phyloP scores from a whole-genome alignment of 495 filamentous ascomycete genomes.

The Articulospora tetracladia region DNA sequence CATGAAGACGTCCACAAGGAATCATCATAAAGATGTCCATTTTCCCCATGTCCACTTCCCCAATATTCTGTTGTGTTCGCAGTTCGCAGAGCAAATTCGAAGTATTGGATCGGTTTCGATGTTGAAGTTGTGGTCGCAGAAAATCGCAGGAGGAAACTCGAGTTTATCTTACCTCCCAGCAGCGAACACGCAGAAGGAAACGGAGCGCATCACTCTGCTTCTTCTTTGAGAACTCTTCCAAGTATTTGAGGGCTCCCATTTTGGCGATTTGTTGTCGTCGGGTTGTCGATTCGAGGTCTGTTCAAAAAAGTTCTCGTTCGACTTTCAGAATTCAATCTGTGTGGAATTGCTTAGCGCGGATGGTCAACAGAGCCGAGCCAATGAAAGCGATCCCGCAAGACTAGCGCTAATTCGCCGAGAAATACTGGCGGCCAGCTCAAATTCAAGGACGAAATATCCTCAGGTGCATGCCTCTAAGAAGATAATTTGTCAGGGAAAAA shows the following conservation, averaged over 20 bases:
- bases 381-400: no score
- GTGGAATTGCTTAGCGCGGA: no score
- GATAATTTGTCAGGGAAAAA: no score
- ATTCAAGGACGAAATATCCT: no score
- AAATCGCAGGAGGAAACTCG: slow-evolving; percentile 7
- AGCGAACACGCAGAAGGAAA: slow-evolving; percentile 98
- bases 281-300: not conserved
- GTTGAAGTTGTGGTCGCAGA: slow-evolving; percentile 3
- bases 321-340: no score
- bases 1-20: slow-evolving; percentile 29
- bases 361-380: no score
- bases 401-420: no score
- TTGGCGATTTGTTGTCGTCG: not conserved
- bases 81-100: slow-evolving; percentile 22
- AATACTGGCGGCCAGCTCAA: no score
- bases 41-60: slow-evolving; percentile 13
- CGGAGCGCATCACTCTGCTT: slow-evolving; percentile 99
- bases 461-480: no score
- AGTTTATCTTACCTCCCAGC: slow-evolving; percentile 94
- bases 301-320: no score
- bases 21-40: not conserved
- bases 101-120: slow-evolving; percentile 23
- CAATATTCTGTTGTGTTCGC: slow-evolving; percentile 21
- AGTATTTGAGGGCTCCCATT: slow-evolving; percentile 7
- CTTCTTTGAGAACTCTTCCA: slow-evolving; percentile 92